Base-by-base conservation (phyloP, 129 eudicot genomes). In the Tanacetum coccineum region DNA sequence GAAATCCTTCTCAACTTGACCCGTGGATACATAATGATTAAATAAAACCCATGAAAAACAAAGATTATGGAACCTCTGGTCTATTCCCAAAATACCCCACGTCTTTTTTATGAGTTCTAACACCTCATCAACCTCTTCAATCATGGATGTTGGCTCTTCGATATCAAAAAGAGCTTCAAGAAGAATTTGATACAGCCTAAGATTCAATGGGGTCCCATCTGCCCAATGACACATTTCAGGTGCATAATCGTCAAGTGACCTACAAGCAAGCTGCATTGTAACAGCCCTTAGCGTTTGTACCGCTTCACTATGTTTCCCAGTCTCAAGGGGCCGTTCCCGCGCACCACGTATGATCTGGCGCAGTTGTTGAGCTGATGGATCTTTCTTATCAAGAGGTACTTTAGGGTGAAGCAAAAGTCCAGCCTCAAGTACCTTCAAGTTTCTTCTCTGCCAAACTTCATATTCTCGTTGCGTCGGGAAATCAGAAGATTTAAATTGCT, bases 61-160 rank as follows among this genome's bases (percentile, higher is more conserved):
- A 71, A 90, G 82, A 75, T 87, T 84, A 63, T 90, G 97, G 8
- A 87, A 70, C 72, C 19, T 59, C 65, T 90, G 83, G 75, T 84
- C 73, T n/a, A 90, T 82, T 25, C 91, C 95, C 69, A 90, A 80
- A 40, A 90, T 73, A 13, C 68, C 85, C 97, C 97, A 90, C 0
- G 97, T 90, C 81, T 90, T 90, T 74, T 90, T 87, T 53, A 90
- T 55, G 50, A 84, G 89, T 45, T 87, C 97, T 30, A 90, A 62
- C 21, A 90, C 81, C 71, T 87, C 97, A 74, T 90, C 97, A 25
- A 90, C 82, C 79, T 90, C 97, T 58, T 90, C 97, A 53, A 90
- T 80, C 76, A 90, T 71, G 22, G 85, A 78, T 13, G 89, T 66
- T 48, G 90, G 83, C 25, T 90, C 95, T 74, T 84, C 81, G 6